Evolutionary conservation across 73 alveolate species (phyloP), one percentile per base, ranked within the genome.

Genomic region (Halteria grandinella): DNA sequence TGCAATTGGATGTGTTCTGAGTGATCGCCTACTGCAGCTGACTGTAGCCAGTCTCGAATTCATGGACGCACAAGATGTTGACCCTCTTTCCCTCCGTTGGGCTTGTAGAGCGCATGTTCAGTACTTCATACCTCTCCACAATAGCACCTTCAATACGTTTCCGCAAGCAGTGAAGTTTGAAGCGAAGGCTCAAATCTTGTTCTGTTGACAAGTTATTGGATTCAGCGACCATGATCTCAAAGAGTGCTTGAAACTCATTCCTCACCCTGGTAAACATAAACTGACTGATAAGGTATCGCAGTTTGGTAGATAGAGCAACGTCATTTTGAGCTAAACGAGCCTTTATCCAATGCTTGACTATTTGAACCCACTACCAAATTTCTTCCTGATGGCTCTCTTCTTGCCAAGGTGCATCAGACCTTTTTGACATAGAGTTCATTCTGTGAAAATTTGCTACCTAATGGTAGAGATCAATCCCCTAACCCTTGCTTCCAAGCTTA

Each of bases 51-150:
- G 37, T 60, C 29, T 60, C 77, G 43, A 40, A 60, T 18, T 60
- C 57, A 60, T 12, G 43, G 8, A 60, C 77, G 10, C 60, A 33
- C 1, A 60, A 10, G n/a, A 60, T 60, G 28, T 60, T 60, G 20
- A 60, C 2, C 21, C 24, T 60, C 29, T 45, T 60, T 12, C 77
- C 34, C 2, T 25, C 5, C 43, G 37, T 21, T 1, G 55, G 34
- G 7, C 60, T 17, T 37, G 37, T 60, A n/a, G n/a, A n/a, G n/a
- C n/a, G n/a, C n/a, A n/a, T n/a, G n/a, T n/a, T n/a, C n/a, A n/a
- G n/a, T n/a, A n/a, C n/a, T 60, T 60, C 77, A 60, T 60, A 59
- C 58, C 43, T 60, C 43, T 55, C 37, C 7, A 12, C 37, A 40
- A 60, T 39, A 3, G 43, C 77, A 40, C 27, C 43, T 37, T 60